Conservation (phyloP, 768 basidiomycete genomes). For the Dioszegia crocea region DNA sequence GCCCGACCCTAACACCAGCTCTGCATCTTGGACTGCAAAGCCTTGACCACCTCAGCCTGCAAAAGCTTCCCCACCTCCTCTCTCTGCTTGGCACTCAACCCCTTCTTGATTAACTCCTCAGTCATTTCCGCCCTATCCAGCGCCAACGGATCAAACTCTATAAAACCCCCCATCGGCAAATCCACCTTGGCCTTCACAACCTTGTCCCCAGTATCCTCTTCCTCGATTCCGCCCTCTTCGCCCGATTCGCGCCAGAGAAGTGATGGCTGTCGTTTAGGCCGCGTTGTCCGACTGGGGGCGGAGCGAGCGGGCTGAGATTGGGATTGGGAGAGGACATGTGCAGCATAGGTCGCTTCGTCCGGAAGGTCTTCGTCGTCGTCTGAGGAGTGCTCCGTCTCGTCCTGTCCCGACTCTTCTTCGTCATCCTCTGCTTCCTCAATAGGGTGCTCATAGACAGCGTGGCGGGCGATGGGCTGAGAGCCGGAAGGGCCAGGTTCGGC, state of each 20-base stretch:
- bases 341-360: conserved; percentile 38
- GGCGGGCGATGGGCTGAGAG: not conserved
- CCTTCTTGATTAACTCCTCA: conserved; percentile 58
- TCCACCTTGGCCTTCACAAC: not conserved
- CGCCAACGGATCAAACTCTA: conserved; percentile 80
- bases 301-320: not conserved
- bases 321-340: conserved; percentile 22
- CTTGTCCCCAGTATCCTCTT: not conserved
- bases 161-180: conserved; percentile 63
- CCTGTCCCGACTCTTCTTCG: conserved; percentile 14
- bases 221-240: not conserved
- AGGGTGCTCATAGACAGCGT: not conserved
- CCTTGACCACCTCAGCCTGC: conserved; percentile 51
- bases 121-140: conserved; percentile 55
- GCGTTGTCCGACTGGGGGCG: not conserved
- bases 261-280: conserved; percentile 34
- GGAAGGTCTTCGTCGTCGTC: conserved; percentile 38
- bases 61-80: conserved; percentile 47
- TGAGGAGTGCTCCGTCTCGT: not conserved
- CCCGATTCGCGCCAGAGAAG: conserved; percentile 42
- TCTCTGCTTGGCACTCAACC: conserved; percentile 23
- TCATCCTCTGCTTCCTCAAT: conserved; percentile 7
- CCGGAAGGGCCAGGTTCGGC: not conserved
- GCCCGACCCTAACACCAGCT: conserved; percentile 21
- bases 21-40: conserved; percentile 24